These are phyloP conservation scores for Rhynchosporium agropyri DNA, from an alignment of 2,329 filamentous ascomycete genomes.

Conservation along the genomic window DNA sequence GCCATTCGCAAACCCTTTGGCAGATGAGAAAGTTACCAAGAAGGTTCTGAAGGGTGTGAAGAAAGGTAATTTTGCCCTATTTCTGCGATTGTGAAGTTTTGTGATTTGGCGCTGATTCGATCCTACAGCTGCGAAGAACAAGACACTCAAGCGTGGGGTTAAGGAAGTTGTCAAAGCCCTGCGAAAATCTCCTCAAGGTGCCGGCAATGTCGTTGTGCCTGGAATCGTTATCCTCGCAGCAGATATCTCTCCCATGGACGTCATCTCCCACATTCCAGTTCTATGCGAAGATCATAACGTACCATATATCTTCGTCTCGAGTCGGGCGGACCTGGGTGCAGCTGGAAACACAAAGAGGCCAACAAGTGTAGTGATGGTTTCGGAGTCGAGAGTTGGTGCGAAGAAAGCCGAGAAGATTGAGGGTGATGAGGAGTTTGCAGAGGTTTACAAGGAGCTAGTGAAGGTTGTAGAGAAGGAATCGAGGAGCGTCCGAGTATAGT, in stretches of 20 bases:
- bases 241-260: conserved; percentile 97
- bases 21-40: conserved; percentile 74
- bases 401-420: conserved; percentile 47
- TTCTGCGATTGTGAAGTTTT: neutral
- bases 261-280: conserved; percentile 96
- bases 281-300: conserved; percentile 98
- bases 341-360: conserved; percentile 95
- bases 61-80: conserved; percentile 49
- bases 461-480: conserved; percentile 69
- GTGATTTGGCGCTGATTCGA: conserved; percentile 24
- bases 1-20: conserved; percentile 80
- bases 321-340: conserved; percentile 88
- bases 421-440: conserved; percentile 61
- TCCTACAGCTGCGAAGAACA: conserved; percentile 81
- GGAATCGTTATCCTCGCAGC: conserved; percentile 89
- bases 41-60: conserved; percentile 67
- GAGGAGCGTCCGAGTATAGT: conserved; percentile 47
- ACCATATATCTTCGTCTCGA: conserved; percentile 93
- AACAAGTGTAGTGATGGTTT: conserved; percentile 92
- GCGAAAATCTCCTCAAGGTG: conserved; percentile 79
- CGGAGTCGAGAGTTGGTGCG: conserved; percentile 54
- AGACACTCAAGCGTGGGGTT: conserved; percentile 94
- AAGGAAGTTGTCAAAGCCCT: conserved; percentile 99
- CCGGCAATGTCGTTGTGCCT: conserved; percentile 65
- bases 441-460: conserved; percentile 65